These are phyloP conservation scores for Orbilia blumenaviensis DNA, from an alignment of 2,329 filamentous ascomycete genomes.

Conservation along the genomic window DNA sequence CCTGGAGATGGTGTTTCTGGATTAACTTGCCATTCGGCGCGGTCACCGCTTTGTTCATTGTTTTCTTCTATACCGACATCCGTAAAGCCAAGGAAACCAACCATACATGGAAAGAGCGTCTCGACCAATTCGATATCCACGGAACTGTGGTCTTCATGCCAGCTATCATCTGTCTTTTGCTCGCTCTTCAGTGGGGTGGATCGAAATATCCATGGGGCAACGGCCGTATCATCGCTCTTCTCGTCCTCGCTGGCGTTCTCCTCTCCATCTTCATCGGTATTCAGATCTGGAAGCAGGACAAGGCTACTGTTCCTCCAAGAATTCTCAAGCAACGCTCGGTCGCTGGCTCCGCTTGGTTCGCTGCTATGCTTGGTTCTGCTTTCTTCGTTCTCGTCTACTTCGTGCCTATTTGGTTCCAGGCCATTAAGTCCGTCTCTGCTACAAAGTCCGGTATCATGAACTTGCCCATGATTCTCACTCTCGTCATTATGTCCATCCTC, in stretches of 20 bases:
- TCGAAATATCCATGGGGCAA: conserved; percentile 60
- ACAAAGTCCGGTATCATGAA: conserved; percentile 63
- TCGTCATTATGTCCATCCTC: conserved; percentile 64
- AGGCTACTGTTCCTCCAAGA: conserved; percentile 65
- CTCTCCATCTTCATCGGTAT: conserved; percentile 60
- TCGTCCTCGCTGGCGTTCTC: conserved; percentile 59
- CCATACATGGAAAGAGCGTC: conserved; percentile 54
- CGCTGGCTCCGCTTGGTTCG: conserved; percentile 40
- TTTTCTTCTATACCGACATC: conserved; percentile 57
- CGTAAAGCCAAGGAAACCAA: conserved; percentile 54
- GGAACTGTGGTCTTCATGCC: conserved; percentile 61
- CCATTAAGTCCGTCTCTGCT: conserved; percentile 60
- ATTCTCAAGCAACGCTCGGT: conserved; percentile 63
- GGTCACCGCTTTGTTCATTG: conserved; percentile 58
- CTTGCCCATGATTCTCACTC: conserved; percentile 62
- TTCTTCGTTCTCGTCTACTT: conserved; percentile 51
- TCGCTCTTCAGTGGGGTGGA: conserved; percentile 63
- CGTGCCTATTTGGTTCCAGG: conserved; percentile 62
- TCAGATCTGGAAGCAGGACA: conserved; percentile 64
- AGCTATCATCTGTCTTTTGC: conserved; percentile 60
- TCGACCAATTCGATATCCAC: conserved; percentile 56
- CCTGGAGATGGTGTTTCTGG: conserved; percentile 64
- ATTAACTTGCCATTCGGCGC: conserved; percentile 63
- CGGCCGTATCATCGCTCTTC: conserved; percentile 59
- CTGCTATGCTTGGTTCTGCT: conserved; percentile 47